A percentile compares a stretch with the other conserved stretches of the same genome.
Conservation (phyloP, 140 eudicot species). For the Bidens hawaiensis region DNA sequence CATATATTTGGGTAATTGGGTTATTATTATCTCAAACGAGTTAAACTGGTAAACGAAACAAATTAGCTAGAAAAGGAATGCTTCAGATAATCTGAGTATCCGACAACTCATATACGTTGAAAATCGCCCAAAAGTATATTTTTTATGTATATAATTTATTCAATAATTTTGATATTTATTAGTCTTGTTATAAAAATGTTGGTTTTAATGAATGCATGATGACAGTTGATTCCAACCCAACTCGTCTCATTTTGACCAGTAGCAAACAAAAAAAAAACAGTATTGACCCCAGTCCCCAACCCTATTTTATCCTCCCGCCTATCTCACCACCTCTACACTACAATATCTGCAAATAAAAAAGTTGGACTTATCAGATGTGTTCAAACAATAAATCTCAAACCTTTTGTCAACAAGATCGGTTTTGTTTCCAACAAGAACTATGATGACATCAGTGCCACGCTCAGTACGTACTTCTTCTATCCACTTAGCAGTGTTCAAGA, state of each 20-base stretch:
- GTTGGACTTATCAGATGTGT: neutral
- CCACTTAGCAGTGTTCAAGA: constrained; percentile 79
- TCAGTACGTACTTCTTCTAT: constrained; percentile 85
- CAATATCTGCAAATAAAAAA: neutral
- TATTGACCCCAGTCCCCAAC: neutral
- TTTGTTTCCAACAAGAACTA: constrained; percentile 56
- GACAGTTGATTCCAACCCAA: neutral
- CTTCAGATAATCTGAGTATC: too few species aligned
- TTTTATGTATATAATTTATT: neutral
- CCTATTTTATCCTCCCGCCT: neutral
- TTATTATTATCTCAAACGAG: neutral
- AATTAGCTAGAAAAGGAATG: neutral
- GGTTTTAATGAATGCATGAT: neutral
- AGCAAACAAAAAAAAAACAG: neutral
- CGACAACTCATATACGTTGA: neutral
- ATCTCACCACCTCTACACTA: neutral
- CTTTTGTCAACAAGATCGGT: constrained; percentile 91
- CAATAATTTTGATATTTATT: neutral
- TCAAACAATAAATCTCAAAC: constrained; percentile 25
- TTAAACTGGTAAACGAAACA: neutral
- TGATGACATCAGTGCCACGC: constrained; percentile 69
- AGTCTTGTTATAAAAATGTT: neutral
- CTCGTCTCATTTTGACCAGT: neutral
- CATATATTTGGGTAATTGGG: neutral
- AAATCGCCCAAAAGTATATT: neutral